phyloP scores from a whole-genome alignment of 106 monocot species.

The Phalaenopsis equestris region DNA sequence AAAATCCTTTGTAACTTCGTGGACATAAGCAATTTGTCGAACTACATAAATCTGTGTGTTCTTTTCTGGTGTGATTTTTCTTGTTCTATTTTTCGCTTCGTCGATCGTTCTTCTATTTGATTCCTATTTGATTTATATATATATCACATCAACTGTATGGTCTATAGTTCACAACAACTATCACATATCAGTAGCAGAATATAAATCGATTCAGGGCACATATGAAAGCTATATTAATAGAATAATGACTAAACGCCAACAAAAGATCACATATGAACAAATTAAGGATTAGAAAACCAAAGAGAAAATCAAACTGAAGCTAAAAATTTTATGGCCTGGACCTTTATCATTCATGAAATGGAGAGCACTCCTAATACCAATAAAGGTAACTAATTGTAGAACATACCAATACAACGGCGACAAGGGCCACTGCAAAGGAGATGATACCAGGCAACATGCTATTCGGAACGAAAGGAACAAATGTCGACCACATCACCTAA shows the following conservation, averaged over 20 bases:
- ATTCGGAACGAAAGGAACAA: constrained; percentile 79
- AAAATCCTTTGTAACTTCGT: too few species aligned
- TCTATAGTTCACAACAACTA: too few species aligned
- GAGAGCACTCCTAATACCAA: not conserved
- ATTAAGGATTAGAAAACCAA: not conserved
- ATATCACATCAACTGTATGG: too few species aligned
- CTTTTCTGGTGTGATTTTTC: too few species aligned
- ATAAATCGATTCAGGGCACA: not conserved
- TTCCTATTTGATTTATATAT: too few species aligned
- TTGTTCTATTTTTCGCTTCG: too few species aligned
- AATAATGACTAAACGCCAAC: not conserved
- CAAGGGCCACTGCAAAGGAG: constrained; percentile 33
- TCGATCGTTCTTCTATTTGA: too few species aligned
- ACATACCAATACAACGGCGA: constrained; percentile 63
- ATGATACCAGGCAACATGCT: constrained; percentile 75
- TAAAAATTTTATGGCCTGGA: not conserved
- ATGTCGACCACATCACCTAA: constrained; percentile 99
- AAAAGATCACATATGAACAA: not conserved
- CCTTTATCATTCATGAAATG: not conserved
- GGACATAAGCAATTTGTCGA: too few species aligned
- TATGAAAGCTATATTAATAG: not conserved
- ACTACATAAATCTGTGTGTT: too few species aligned
- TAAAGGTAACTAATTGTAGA: not conserved
- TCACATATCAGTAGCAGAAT: not conserved
- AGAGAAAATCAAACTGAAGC: not conserved